A percentile compares a stretch with the other conserved stretches of the same genome.
Evolutionary conservation across 2,329 filamentous ascomycete species (phyloP).

Genomic region (Exophiala sp.): DNA sequence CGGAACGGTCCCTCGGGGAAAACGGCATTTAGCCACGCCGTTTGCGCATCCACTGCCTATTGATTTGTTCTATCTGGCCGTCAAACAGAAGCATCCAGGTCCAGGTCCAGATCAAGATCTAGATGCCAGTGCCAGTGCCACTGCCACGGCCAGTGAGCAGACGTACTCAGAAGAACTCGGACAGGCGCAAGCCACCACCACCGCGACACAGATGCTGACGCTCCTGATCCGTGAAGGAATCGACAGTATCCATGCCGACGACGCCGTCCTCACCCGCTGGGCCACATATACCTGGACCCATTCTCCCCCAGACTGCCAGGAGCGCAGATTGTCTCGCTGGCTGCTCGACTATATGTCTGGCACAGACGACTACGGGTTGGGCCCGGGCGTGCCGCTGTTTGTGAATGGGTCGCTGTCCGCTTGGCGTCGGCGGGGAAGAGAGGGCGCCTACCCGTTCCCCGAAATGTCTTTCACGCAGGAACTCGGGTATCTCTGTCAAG

Average conservation of each 20-base stretch:
- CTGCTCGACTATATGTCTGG: slow-evolving; percentile 20
- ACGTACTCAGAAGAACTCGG: background rate
- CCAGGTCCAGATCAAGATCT: no score
- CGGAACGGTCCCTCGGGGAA: background rate
- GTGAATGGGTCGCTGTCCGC: slow-evolving; percentile 1
- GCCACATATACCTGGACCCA: slow-evolving; percentile 4
- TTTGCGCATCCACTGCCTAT: slow-evolving; percentile 15
- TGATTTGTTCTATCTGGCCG: slow-evolving; percentile 22
- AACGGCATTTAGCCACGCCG: background rate
- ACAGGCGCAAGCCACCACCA: no score
- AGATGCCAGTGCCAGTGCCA: no score
- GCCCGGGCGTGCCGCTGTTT: background rate
- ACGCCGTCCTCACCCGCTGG: slow-evolving; percentile 22
- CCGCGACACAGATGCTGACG: slow-evolving; percentile 6
- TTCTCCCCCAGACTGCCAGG: background rate
- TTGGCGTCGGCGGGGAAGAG: no score
- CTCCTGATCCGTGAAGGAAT: slow-evolving; percentile 20
- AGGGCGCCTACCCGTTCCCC: background rate
- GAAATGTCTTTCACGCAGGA: slow-evolving; percentile 2
- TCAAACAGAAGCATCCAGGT: background rate
- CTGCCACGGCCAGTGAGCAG: no score
- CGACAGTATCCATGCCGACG: slow-evolving; percentile 18
- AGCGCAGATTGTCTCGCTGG: slow-evolving; percentile 11
- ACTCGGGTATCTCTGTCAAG: slow-evolving; percentile 4
- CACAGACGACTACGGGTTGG: slow-evolving; percentile 1